phyloP scores from a whole-genome alignment of 176 grass and related monocot species.

The Eleusine indica region DNA sequence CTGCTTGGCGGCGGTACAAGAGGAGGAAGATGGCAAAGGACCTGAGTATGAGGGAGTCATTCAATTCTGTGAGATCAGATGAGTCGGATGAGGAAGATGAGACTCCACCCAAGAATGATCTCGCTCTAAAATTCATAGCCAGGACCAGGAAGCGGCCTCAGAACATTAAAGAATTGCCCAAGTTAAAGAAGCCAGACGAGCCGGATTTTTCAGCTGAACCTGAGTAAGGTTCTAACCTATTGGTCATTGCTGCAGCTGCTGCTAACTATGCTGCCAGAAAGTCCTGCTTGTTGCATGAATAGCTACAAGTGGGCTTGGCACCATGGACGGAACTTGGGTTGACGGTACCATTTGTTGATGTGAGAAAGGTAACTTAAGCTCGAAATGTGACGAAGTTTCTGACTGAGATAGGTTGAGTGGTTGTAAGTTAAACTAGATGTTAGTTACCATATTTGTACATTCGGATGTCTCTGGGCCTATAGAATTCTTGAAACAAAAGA shows the following conservation, averaged over 20 bases:
- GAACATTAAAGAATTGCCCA: slow-evolving; percentile 64
- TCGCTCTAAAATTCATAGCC: slow-evolving; percentile 66
- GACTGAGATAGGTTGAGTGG: slow-evolving; percentile 6
- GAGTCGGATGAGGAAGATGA: slow-evolving; percentile 48
- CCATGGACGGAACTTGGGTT: neutral
- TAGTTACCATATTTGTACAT: slow-evolving; percentile 41
- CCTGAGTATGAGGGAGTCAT: slow-evolving; percentile 83
- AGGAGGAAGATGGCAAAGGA: slow-evolving; percentile 73
- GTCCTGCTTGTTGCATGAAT: neutral
- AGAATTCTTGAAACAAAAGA: slow-evolving; percentile 11
- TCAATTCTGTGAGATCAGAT: slow-evolving; percentile 61
- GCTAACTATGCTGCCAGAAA: neutral
- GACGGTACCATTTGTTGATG: neutral
- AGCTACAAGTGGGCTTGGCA: neutral
- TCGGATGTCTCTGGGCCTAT: slow-evolving; percentile 4
- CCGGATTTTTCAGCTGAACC: slow-evolving; percentile 86
- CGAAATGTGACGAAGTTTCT: neutral
- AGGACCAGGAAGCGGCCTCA: slow-evolving; percentile 68
- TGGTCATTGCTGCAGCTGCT: slow-evolving; percentile 13
- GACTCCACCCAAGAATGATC: slow-evolving; percentile 44
- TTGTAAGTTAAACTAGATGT: slow-evolving; percentile 19
- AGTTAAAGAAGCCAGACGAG: slow-evolving; percentile 80
- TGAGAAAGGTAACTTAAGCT: slow-evolving; percentile 13
- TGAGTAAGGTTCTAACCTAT: slow-evolving; percentile 35
- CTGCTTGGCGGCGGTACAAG: slow-evolving; percentile 81